A percentile compares a stretch with the other conserved stretches of the same genome.
These are phyloP conservation scores for Coemansia sp. DNA, from an alignment of 192 early-diverging fungal species.

Conservation along the genomic window DNA sequence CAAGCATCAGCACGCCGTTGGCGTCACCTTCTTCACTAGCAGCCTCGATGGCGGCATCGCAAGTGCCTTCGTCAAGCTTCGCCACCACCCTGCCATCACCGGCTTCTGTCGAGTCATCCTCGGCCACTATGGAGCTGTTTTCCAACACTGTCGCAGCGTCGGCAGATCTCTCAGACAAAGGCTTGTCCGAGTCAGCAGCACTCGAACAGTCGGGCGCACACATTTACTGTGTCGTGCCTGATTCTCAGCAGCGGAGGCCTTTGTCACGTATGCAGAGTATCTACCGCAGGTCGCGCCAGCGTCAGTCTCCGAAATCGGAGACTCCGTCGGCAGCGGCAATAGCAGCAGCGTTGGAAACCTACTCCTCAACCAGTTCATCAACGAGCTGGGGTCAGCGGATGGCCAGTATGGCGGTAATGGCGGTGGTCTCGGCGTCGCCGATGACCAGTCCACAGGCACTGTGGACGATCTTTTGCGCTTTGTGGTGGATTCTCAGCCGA, in stretches of 20 bases:
- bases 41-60: not conserved
- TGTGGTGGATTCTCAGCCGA: conserved; percentile 54
- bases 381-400: conserved; percentile 55
- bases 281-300: conserved; percentile 37
- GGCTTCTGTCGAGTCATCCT: conserved; percentile 21
- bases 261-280: conserved; percentile 55
- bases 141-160: conserved; percentile 34
- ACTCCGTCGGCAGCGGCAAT: conserved; percentile 11
- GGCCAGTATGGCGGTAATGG: conserved; percentile 39
- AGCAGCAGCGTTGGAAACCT: conserved; percentile 39
- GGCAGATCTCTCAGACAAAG: conserved; percentile 50
- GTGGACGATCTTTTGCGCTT: conserved; percentile 54
- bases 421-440: conserved; percentile 43
- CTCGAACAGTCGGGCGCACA: conserved; percentile 55
- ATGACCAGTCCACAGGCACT: conserved; percentile 43
- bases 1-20: not conserved
- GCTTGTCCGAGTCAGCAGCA: conserved; percentile 60
- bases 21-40: conserved; percentile 11
- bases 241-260: conserved; percentile 58
- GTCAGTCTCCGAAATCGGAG: conserved; percentile 29
- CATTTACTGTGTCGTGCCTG: conserved; percentile 41
- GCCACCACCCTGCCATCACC: conserved; percentile 22
- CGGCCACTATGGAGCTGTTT: conserved; percentile 32
- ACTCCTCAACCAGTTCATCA: conserved; percentile 52
- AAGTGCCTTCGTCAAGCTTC: not conserved